Base-by-base conservation (phyloP, 1,139 yeast species). In the Suhomyces chickasaworum region DNA sequence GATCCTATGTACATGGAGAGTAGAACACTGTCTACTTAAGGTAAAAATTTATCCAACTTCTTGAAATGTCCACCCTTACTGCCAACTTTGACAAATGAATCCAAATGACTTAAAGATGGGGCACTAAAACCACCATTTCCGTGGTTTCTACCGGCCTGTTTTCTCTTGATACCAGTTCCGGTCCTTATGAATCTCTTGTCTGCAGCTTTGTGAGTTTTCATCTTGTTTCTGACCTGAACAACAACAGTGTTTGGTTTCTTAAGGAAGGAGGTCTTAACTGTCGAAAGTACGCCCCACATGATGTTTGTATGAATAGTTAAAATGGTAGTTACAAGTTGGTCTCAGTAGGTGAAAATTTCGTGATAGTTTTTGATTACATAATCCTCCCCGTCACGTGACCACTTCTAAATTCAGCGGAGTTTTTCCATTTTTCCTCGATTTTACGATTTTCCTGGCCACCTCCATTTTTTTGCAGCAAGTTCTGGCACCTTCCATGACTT, bases 91-190 rank as follows among this genome's bases (percentile, higher is more conserved):
- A 80, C 81, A 45, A 81, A 83, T 4, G 86, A 84, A 46, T 86
- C 83, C 60, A 87, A 75, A 49, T 78, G 83, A 36, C 79, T 75
- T 55, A 89, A 69, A 7, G 84, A 74, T 47, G 83, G 76, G 39
- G 81, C 69, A 41, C 91, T 80, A 84, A 95, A 90, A 21, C 96
- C 93, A 3, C 91, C 89, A 59, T 89, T 90, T 41, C 98, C 97
- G 65, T 90, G 98, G 58, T 88, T 87, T 69, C 96, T 81, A 9
- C 96, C 95, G 17, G 95, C 88, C 57, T 83, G 85, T 48, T 89
- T 89, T 60, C 84, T 72, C 59, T 77, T 77, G 58, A 63, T 64
- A 27, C 75, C 75, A 40, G 63, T 61, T 3, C 77, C 77, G n/a
- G 55, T 56, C 46, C 53, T 84, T 34, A 56, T 52, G 44, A 56